These are phyloP conservation scores for Dissophora ornata DNA, from an alignment of 192 early-diverging fungal genomes.

Conservation along the genomic window DNA sequence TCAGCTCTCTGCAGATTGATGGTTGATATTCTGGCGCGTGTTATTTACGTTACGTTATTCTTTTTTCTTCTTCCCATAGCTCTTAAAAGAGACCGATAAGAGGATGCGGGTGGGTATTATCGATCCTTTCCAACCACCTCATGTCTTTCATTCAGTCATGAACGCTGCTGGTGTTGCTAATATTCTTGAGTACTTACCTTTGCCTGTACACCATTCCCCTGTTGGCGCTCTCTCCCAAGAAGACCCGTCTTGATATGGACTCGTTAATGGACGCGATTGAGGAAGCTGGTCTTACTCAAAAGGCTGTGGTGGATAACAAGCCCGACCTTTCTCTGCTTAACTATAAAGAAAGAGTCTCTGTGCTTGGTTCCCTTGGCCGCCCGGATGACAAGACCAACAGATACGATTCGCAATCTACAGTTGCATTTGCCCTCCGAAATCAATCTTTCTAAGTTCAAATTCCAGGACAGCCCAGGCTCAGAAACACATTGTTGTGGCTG, in stretches of 20 bases:
- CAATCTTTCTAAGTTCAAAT: neutral
- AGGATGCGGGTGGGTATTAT: slow-evolving; percentile 14
- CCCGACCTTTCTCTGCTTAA: slow-evolving; percentile 6
- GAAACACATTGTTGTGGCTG: slow-evolving; percentile 32
- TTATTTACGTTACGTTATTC: neutral
- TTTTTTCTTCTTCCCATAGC: slow-evolving; percentile 4
- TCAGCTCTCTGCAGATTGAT: too few species aligned
- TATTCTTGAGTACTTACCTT: neutral
- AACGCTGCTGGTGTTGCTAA: neutral
- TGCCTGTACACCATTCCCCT: neutral
- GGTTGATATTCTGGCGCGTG: too few species aligned
- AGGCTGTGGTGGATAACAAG: slow-evolving; percentile 23
- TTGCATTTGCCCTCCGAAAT: neutral
- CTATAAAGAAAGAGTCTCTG: slow-evolving; percentile 8
- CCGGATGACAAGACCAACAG: neutral
- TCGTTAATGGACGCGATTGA: slow-evolving; percentile 7
- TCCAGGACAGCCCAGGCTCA: neutral
- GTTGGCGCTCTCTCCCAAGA: slow-evolving; percentile 2
- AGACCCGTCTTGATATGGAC: neutral
- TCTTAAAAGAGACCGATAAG: slow-evolving; percentile 15
- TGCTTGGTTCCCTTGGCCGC: slow-evolving; percentile 17
- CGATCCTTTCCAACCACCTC: neutral
- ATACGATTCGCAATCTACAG: neutral
- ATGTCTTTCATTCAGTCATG: neutral
- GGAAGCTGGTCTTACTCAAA: slow-evolving; percentile 15